Percentiles rank a stretch among this genome's conserved stretches.
phyloP scores from a whole-genome alignment of 768 basidiomycete genomes.

The Mycena haematopus region DNA sequence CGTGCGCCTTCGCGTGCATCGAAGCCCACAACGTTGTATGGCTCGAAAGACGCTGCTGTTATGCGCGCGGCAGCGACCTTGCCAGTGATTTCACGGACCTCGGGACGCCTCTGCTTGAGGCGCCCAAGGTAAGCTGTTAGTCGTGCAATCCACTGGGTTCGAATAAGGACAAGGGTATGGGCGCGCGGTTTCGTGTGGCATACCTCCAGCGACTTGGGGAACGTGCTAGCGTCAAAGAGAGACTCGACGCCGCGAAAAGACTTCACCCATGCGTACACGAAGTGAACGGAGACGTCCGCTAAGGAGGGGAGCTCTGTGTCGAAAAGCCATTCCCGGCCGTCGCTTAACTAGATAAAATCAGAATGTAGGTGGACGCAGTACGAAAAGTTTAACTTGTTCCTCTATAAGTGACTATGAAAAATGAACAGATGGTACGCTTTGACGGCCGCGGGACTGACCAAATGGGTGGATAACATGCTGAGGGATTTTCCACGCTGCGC shows the following conservation, averaged over 20 bases:
- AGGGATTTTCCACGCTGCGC: constrained; percentile 38
- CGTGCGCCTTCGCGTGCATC: constrained; percentile 50
- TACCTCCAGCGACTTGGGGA: constrained; percentile 52
- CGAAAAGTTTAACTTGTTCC: constrained; percentile 29
- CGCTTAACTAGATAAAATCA: constrained; percentile 43
- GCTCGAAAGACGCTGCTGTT: constrained; percentile 42
- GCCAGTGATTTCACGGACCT: constrained; percentile 41
- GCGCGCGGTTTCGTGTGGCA: constrained; percentile 6
- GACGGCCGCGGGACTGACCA: constrained; percentile 43
- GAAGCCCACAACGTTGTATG: constrained; percentile 51
- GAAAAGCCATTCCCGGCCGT: constrained; percentile 63
- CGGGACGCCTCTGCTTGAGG: constrained; percentile 36
- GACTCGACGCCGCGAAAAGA: constrained; percentile 40
- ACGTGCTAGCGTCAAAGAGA: constrained; percentile 44
- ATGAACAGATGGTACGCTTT: not conserved
- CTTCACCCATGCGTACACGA: constrained; percentile 52
- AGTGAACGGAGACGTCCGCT: constrained; percentile 59
- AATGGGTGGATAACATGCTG: constrained; percentile 51
- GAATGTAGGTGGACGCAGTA: constrained; percentile 12
- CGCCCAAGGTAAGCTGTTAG: constrained; percentile 43
- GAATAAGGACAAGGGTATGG: not conserved
- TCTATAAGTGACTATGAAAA: constrained; percentile 41
- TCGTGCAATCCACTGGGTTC: constrained; percentile 61
- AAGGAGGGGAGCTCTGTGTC: constrained; percentile 57
- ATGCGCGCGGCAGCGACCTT: constrained; percentile 52